Conservation (phyloP, 2,329 filamentous ascomycete genomes). For the Trichophyton benhamiae region DNA sequence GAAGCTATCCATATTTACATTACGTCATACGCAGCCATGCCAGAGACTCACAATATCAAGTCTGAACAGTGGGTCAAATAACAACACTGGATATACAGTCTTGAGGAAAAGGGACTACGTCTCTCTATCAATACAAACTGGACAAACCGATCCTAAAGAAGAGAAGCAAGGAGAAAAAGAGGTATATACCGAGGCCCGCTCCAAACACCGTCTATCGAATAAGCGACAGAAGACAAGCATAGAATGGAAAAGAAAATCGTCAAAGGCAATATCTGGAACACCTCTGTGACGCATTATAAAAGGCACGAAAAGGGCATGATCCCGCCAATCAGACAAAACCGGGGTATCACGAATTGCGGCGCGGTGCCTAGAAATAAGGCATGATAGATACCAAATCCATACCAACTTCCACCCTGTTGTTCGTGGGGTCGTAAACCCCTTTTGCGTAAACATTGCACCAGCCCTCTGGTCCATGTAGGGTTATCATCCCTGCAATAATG, state of each 20-base stretch:
- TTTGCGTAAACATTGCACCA: constrained; percentile 4
- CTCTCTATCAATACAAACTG: background rate
- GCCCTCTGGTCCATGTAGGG: constrained; percentile 5
- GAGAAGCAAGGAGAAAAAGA: background rate
- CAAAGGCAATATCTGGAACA: background rate
- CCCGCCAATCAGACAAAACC: background rate
- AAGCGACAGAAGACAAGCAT: background rate
- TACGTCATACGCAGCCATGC: background rate
- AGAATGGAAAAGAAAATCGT: background rate
- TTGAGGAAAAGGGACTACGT: background rate
- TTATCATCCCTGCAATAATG: constrained; percentile 5
- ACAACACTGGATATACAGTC: no score
- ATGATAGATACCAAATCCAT: background rate
- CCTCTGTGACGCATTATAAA: no score
- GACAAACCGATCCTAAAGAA: background rate
- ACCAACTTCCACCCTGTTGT: background rate
- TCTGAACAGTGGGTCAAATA: no score
- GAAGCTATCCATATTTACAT: background rate
- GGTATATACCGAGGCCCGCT: background rate
- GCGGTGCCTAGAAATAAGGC: background rate
- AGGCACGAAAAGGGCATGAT: background rate
- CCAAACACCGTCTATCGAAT: background rate
- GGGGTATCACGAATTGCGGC: background rate
- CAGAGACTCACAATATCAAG: background rate
- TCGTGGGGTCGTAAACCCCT: constrained; percentile 1